Base-by-base conservation (phyloP, 192 early-diverging fungal species). In the Backusella macrospora region DNA sequence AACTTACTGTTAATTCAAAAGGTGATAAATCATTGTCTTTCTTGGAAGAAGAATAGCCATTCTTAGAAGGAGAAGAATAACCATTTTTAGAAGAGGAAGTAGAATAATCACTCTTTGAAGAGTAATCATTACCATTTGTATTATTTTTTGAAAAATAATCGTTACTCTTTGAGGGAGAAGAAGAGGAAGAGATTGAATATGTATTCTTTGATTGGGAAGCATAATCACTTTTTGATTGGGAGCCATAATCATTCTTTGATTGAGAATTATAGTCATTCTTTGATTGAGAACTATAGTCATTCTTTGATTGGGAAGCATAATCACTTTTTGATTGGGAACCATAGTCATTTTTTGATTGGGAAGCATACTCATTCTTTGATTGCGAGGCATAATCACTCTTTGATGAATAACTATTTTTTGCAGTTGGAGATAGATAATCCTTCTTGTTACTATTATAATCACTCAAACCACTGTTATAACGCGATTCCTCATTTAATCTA, bases 1-100 rank as follows among this genome's bases (percentile, higher is more conserved):
- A 18, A 15, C 59, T 68, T 76, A 65, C 46, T 7, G 65, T 43
- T 34, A 73, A 26, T 18, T 64, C 75, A 38, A 15, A n/a, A 44
- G 72, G 44, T 13, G 68, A 45, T 46, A 42, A 63, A 70, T 48
- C 55, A 34, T n/a, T 55, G 23, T 55, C 52, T 10, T 12, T 59
- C 23, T 59, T 59, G 52, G 21, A 59, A 12, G 52, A 23, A 59
- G 29, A 4, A 26, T 59, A 59, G 12, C 26, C 52, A 59, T 59
- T 59, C 12, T 26, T 59, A 26, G 52, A 26, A 18, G 52, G 26
- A 12, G 52, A 23, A 59, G 29, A 4, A 26, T 59, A 59, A 26
- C 26, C 52, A 59, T 59, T 59, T 26, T 26, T 59, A 26, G 52
- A 26, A 18, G 52, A 59, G 5, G 52, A 23, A 59, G 29, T 3